Conservation (phyloP, 2,329 filamentous ascomycete species). For the Colletotrichum chrysophilum region DNA sequence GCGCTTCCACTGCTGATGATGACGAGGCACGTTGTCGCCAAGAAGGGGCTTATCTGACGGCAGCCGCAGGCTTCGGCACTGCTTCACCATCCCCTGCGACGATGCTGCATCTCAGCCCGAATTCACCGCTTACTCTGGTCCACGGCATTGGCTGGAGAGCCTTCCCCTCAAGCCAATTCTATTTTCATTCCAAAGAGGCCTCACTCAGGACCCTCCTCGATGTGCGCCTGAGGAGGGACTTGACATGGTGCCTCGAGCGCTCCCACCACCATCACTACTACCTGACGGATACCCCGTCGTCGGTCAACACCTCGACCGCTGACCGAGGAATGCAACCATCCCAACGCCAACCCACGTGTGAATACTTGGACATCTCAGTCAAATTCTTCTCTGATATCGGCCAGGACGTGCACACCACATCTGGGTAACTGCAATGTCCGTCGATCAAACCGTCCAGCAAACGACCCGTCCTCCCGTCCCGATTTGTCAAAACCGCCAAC, state of each 20-base stretch:
- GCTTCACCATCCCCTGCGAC: neutral
- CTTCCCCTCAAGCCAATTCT: neutral
- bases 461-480: neutral
- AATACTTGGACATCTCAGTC: neutral
- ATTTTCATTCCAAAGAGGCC: neutral
- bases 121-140: neutral
- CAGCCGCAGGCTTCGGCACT: conserved; percentile 18
- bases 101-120: conserved; percentile 10
- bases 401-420: neutral
- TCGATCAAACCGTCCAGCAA: conserved; percentile 2
- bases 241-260: neutral
- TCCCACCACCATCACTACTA: neutral
- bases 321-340: conserved; percentile 4
- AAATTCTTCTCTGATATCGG: neutral
- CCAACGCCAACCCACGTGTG: neutral
- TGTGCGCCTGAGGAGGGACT: neutral
- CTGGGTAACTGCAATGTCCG: neutral
- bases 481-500: neutral
- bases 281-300: neutral
- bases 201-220: neutral
- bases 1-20: neutral
- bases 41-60: conserved; percentile 14
- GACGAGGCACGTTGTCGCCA: conserved; percentile 9
- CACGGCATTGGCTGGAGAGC: neutral
- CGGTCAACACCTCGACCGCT: neutral